Evolutionary conservation across 257 asterid genomes (phyloP).

Genomic region (Primulina huaijiensis): DNA sequence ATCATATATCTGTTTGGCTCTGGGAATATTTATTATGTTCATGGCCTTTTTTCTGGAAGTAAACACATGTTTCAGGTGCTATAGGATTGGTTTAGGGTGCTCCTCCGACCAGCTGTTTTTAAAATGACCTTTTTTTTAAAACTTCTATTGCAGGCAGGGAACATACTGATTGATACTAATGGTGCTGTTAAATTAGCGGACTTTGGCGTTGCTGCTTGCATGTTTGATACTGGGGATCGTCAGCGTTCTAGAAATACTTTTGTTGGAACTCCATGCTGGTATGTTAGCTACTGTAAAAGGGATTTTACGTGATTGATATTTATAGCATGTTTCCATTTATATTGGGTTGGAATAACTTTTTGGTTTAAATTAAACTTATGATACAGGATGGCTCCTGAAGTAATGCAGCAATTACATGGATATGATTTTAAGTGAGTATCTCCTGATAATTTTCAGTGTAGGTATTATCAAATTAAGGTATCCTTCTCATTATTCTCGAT

Average conservation of each 20-base stretch:
- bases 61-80: background rate
- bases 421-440: slow-evolving; percentile 89
- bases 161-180: slow-evolving; percentile 74
- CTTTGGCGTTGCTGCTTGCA: slow-evolving; percentile 96
- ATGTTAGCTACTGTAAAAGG: slow-evolving; percentile 23
- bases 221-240: slow-evolving; percentile 96
- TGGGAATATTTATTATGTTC: slow-evolving; percentile 16
- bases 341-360: slow-evolving; percentile 18
- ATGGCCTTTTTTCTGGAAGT: slow-evolving; percentile 7
- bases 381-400: slow-evolving; percentile 99
- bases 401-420: slow-evolving; percentile 98
- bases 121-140: slow-evolving; percentile 12
- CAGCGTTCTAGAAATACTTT: slow-evolving; percentile 97
- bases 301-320: slow-evolving; percentile 9
- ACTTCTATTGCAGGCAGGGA: slow-evolving; percentile 73
- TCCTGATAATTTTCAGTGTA: slow-evolving; percentile 1
- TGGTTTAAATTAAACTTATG: slow-evolving; percentile 13
- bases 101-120: slow-evolving; percentile 16
- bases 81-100: slow-evolving; percentile 26
- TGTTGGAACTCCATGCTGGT: slow-evolving; percentile 99
- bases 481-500: slow-evolving; percentile 26
- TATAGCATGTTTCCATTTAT: background rate
- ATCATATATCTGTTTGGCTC: slow-evolving; percentile 1
- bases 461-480: slow-evolving; percentile 16
- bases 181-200: slow-evolving; percentile 92